A percentile compares a stretch with the other conserved stretches of the same genome.
These are phyloP conservation scores for Hypholoma fasciculare DNA, from an alignment of 768 basidiomycete genomes.

Conservation along the genomic window DNA sequence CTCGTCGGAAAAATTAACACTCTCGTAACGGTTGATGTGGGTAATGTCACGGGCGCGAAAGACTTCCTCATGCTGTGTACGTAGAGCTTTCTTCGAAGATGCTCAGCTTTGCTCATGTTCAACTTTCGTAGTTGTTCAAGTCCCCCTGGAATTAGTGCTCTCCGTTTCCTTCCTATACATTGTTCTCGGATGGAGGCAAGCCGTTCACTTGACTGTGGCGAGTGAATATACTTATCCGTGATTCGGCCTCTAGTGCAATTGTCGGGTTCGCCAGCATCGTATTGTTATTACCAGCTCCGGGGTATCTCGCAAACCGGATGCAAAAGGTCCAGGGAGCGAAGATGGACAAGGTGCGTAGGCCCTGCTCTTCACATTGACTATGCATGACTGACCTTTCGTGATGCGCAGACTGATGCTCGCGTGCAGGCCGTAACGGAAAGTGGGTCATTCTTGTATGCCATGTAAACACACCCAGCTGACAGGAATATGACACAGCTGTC, in stretches of 20 bases:
- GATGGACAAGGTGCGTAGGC: conserved; percentile 35
- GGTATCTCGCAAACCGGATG: conserved; percentile 45
- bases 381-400: background rate
- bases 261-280: conserved; percentile 52
- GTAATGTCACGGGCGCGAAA: conserved; percentile 32
- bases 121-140: conserved; percentile 21
- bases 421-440: conserved; percentile 66
- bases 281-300: conserved; percentile 58
- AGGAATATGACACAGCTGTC: conserved; percentile 35
- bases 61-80: conserved; percentile 33
- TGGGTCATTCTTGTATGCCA: conserved; percentile 15
- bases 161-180: conserved; percentile 44
- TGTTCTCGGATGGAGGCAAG: conserved; percentile 47
- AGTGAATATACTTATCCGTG: background rate
- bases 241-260: conserved; percentile 13
- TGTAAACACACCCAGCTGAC: background rate
- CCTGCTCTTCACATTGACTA: background rate
- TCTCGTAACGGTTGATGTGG: conserved; percentile 64
- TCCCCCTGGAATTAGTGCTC: conserved; percentile 40
- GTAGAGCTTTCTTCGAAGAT: background rate
- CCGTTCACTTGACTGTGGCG: background rate
- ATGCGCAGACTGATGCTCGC: conserved; percentile 45
- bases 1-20: conserved; percentile 78
- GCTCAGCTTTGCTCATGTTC: conserved; percentile 5
- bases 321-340: conserved; percentile 45